phyloP scores from a whole-genome alignment of 2,329 filamentous ascomycete species.

The Apiospora rasikravindrae region DNA sequence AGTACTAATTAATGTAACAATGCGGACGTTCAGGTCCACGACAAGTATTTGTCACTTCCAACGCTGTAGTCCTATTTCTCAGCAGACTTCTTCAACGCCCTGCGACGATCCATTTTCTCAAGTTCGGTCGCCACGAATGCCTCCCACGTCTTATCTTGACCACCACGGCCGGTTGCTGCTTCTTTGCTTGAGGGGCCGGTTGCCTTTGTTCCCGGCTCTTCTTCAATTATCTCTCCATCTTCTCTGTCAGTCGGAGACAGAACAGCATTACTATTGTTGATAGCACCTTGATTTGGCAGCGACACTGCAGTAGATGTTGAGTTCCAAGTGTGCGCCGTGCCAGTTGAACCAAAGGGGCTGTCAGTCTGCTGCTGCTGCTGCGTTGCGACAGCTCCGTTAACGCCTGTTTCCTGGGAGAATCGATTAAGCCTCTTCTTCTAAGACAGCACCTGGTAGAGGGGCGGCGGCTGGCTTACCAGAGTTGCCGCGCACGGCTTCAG shows the following conservation, averaged over 20 bases:
- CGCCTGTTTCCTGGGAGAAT: not conserved
- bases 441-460: not conserved
- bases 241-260: not conserved
- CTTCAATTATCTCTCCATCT: not conserved
- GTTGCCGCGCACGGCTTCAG: not conserved
- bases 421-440: too few species aligned
- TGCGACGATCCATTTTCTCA: not conserved
- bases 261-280: not conserved
- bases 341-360: not conserved
- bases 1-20: not conserved
- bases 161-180: not conserved
- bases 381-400: not conserved
- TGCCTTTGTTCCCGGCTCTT: too few species aligned
- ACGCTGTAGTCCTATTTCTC: not conserved
- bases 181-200: not conserved
- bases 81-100: not conserved
- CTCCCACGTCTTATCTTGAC: not conserved
- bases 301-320: not conserved
- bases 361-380: not conserved
- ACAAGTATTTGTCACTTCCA: not conserved
- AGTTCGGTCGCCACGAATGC: not conserved
- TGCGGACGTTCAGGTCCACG: not conserved
- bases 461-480: not conserved
- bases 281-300: not conserved
- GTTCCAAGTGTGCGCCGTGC: not conserved